Evolutionary conservation across 2,329 filamentous ascomycete genomes (phyloP), one percentile per base, ranked within the genome.

Genomic region (Celoporthe dispersa): DNA sequence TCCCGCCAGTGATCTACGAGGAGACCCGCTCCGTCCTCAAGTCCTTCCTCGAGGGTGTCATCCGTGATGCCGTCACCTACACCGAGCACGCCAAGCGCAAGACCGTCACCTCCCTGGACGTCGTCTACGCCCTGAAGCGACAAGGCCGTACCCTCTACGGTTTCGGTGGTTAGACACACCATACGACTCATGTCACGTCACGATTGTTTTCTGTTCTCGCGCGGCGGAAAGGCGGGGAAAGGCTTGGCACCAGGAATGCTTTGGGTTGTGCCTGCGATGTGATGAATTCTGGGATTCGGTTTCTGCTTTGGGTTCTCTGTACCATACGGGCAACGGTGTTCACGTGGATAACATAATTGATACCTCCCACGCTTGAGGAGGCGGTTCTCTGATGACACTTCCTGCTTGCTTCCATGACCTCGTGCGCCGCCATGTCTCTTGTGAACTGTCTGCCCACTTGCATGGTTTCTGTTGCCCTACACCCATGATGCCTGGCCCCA

Each of bases 81-180:
- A 93, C 91, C 76, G 91, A 93, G 86, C 91, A 93, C 88, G 90
- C 91, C 84, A 93, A 92, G 89, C 89, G 91, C 83, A 92, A 92
- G 90, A 92, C 91, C 19, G 91, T 93, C 81, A 92, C 88, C 44
- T 90, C 88, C 12, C 86, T 90, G 63, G 88, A 91, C 75, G 88
- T 91, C 33, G 88, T 90, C 81, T 91, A 89, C 76, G 86, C 86
- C 69, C 84, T 91, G 75, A 91, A 91, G 86, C 85, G 88, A 81
- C 88, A 91, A 84, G 88, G 88, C 80, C 87, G 91, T 79, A 92
- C 92, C 80, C 91, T 94, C 75, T 95, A 94, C 87, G 92, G 92
- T 86, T 94, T 94, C 88, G 92, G 92, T 88, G 92, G 92, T 88
- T 95, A 92, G 90, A 72, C 69, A 72, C 69, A 63, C 63, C 68